Base-by-base conservation (phyloP, 805 yeast species). In the Barnettozyma californica region DNA sequence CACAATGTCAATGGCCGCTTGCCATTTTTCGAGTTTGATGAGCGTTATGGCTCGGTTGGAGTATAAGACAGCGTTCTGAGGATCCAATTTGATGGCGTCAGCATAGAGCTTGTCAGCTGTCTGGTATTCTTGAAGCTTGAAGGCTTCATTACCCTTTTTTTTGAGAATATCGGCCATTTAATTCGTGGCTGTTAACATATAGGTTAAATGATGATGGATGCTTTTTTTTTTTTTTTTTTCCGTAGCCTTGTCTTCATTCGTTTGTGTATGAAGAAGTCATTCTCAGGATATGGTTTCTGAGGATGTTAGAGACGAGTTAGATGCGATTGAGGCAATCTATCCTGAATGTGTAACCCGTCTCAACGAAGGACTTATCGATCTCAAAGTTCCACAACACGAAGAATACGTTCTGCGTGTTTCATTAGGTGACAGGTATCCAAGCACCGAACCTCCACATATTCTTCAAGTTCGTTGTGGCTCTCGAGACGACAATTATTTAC, bases 241-340 rank as follows among this genome's bases (percentile, higher is more conserved):
- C 8, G 9, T 14, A 10, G 4, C 13, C 16, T 33, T 6, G 10
- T 42, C n/a, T 19, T n/a, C 29, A 31, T 29, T 9, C n/a, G 2
- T 14, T 6, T 9, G n/a, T n/a, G n/a, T n/a, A n/a, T 7, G 16
- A 25, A 44, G 18, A 4, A 16, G 16, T 16, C 29, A 9, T 8
- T 5, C 25, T 23, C 25, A 20, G 10, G 31, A 10, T 23, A 55
- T 57, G 60, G 37, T 56, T n/a, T 62, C 69, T 1, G 77, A 77
- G 51, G 85, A 82, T 31, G 67, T 85, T 7, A 61, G 61, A 19
- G 94, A 88, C 47, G 99, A 92, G 60, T 66, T 88, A 18, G 81
- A 78, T 36, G 92, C 96, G 11, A 81, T 92, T 10, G 85, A 87
- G 48, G 94, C 97, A 4, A 92, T 94, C 11, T 92, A 80, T 60